Conservation (phyloP, 2,329 filamentous ascomycete genomes). For the Venturiaceae sp. region DNA sequence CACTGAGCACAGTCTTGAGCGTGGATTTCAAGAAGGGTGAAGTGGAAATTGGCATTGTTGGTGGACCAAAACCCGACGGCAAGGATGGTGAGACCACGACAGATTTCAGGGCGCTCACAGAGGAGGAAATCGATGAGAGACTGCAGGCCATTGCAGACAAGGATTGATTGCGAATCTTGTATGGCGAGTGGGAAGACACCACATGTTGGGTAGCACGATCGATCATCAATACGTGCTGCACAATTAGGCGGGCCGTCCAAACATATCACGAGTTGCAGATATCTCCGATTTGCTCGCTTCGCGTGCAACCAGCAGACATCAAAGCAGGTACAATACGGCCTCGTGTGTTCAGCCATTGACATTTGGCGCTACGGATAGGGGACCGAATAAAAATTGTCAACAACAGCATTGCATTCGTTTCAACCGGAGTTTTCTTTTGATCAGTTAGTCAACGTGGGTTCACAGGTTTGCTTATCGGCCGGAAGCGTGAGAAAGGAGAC, state of each 20-base stretch:
- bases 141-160: conserved; percentile 98
- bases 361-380: not conserved
- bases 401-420: not conserved
- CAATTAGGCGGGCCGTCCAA: not conserved
- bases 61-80: conserved; percentile 73
- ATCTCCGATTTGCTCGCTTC: not conserved
- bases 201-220: not conserved
- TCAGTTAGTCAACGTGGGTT: not conserved
- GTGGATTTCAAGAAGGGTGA: conserved; percentile 99
- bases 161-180: conserved; percentile 49
- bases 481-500: not conserved
- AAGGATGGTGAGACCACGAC: conserved; percentile 64
- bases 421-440: not conserved
- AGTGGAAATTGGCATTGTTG: conserved; percentile 95
- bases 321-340: not conserved
- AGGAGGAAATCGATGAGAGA: conserved; percentile 97
- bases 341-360: not conserved
- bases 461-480: not conserved
- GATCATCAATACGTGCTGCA: not conserved
- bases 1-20: conserved; percentile 89
- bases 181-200: not conserved
- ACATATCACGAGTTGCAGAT: not conserved
- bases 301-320: not conserved
- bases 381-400: not conserved
- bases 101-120: conserved; percentile 78